phyloP scores from a whole-genome alignment of 768 basidiomycete genomes.

The Favolaschia claudopus region DNA sequence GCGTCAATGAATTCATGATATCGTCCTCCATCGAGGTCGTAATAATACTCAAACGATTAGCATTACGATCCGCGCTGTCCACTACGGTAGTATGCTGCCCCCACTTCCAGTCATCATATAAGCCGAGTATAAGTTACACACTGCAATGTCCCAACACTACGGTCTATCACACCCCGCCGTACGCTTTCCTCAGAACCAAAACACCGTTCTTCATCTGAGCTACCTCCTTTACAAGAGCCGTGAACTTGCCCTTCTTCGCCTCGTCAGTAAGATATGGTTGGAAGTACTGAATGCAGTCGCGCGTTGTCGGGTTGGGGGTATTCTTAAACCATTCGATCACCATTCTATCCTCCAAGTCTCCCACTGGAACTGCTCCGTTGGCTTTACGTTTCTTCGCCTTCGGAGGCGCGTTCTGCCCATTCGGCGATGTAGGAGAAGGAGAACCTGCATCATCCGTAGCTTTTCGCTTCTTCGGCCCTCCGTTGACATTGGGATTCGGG shows the following conservation, averaged over 20 bases:
- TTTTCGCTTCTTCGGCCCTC: conserved; percentile 45
- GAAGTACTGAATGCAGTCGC: conserved; percentile 84
- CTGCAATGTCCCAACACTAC: background rate
- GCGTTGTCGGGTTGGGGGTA: conserved; percentile 73
- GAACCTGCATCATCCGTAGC: conserved; percentile 44
- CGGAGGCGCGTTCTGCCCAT: conserved; percentile 31
- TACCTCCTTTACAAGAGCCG: conserved; percentile 81
- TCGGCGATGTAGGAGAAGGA: conserved; percentile 39
- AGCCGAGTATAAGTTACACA: background rate
- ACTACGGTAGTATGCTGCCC: too few species aligned
- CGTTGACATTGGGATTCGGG: conserved; percentile 34
- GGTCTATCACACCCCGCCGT: conserved; percentile 38
- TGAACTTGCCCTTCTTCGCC: conserved; percentile 76
- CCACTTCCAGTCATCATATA: too few species aligned
- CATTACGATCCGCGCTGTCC: too few species aligned
- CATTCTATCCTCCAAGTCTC: conserved; percentile 69
- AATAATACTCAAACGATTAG: too few species aligned
- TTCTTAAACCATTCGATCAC: conserved; percentile 80
- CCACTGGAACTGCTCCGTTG: conserved; percentile 50
- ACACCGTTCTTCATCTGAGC: conserved; percentile 74
- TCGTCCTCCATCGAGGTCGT: too few species aligned
- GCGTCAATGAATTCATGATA: conserved; percentile 13
- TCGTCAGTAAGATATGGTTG: conserved; percentile 75
- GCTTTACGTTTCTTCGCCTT: conserved; percentile 67
- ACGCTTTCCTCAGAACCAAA: conserved; percentile 60